Conservation (phyloP, 208 protist species). For the Phytomonas serpens region DNA sequence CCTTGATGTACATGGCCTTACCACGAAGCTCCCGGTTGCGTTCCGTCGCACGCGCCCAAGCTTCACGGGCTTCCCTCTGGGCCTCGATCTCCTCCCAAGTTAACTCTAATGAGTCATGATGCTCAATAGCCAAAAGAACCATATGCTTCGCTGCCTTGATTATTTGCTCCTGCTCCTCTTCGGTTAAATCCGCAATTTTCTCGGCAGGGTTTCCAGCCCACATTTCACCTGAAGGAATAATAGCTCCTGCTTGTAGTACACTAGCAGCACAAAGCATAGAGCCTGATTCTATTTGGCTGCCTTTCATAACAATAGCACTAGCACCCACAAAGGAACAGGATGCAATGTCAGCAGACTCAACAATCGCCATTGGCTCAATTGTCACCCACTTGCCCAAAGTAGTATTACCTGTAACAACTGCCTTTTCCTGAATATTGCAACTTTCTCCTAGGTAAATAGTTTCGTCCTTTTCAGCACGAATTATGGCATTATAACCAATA, state of each 20-base stretch:
- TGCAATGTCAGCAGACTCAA: constrained; percentile 78
- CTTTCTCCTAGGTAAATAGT: constrained; percentile 83
- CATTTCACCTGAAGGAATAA: constrained; percentile 89
- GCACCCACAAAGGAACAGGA: constrained; percentile 88
- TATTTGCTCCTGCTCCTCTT: constrained; percentile 83
- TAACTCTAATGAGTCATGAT: constrained; percentile 84
- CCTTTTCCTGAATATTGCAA: constrained; percentile 88
- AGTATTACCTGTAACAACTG: constrained; percentile 73
- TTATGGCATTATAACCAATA: constrained; percentile 86
- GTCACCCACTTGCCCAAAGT: constrained; percentile 84
- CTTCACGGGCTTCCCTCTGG: constrained; percentile 66
- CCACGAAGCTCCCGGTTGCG: constrained; percentile 62
- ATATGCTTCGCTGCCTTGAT: constrained; percentile 88
- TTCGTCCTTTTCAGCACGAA: constrained; percentile 73
- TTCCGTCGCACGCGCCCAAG: constrained; percentile 54
- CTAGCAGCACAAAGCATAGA: constrained; percentile 83
- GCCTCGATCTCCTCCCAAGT: constrained; percentile 87
- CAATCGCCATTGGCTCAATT: constrained; percentile 87
- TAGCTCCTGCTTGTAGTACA: constrained; percentile 75
- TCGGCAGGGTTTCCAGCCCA: constrained; percentile 89
- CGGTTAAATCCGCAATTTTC: constrained; percentile 77
- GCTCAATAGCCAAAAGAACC: constrained; percentile 81
- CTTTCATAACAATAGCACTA: constrained; percentile 79
- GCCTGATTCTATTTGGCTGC: constrained; percentile 72
- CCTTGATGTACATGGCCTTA: constrained; percentile 87